Base-by-base conservation (phyloP, 2,329 filamentous ascomycete species). In the Cladosporium sp. region DNA sequence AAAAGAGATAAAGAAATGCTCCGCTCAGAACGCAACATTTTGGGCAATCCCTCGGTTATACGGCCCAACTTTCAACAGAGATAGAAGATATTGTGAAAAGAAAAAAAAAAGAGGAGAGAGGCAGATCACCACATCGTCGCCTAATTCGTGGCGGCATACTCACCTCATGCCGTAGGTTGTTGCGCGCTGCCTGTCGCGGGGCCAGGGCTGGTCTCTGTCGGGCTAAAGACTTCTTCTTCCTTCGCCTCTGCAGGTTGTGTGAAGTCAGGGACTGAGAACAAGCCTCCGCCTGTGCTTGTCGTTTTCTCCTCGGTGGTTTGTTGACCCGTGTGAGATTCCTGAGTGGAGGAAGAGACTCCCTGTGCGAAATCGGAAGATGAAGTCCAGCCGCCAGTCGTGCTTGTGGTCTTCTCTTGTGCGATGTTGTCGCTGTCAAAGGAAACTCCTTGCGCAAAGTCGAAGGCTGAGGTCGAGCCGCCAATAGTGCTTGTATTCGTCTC, bases 1-100 rank as follows among this genome's bases (percentile, higher is more conserved):
- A 21, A 44, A 7, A 58, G 18, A 58, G 3, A 58, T 41, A 21
- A 18, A 59, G 18, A 47, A 59, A 10, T 15, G 26, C 24, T 59
- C 34, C 57, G 57, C 57, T 59, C 57, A 32, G 57, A 59, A 59
- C 57, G 57, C 57, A 38, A 47, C 34, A 59, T 55, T 55, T 12
- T 34, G 30, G 28, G 52, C 52, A 26, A 11, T 52, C 51, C n/a
- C 52, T 30, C 41, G n/a, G 1, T 21, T 21, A 47, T 47, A 21
- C 41, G 41, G 41, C 41, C 41, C 41, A 47, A 24, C n/a, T 21
- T n/a, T 47, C 41, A 47, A 47, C 1, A 10, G n/a, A 47, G 41
- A 47, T 47, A 47, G n/a, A 47, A 47, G 4, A 55, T 34, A 30
- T 21, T 14, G 32, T 55, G 52, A 55, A n/a, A 52, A 30, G 26